phyloP scores from a whole-genome alignment of 345 rosid species.

The Excoecaria cochinchinensis region DNA sequence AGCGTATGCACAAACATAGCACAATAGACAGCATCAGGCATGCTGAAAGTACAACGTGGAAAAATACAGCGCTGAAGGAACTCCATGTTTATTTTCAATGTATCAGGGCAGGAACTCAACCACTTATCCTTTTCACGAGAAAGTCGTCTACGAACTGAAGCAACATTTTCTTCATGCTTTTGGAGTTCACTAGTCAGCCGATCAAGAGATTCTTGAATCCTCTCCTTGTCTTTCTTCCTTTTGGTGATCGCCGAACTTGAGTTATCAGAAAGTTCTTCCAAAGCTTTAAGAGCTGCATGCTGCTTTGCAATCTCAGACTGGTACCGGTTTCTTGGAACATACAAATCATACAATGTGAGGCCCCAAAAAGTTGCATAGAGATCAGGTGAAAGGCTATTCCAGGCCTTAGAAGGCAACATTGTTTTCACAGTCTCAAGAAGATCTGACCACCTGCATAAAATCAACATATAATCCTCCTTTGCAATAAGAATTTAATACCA shows the following conservation, averaged over 20 bases:
- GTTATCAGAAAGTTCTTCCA: slow-evolving; percentile 92
- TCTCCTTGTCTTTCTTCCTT: slow-evolving; percentile 98
- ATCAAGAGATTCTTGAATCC: slow-evolving; percentile 98
- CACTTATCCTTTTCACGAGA: slow-evolving; percentile 93
- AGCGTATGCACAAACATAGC: slow-evolving; percentile 98
- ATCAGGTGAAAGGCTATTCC: slow-evolving; percentile 99
- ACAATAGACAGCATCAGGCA: slow-evolving; percentile 99
- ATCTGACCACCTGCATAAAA: slow-evolving; percentile 82
- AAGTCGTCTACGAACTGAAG: slow-evolving; percentile 87
- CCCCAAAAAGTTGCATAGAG: slow-evolving; percentile 98
- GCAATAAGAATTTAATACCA: background rate
- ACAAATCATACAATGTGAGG: slow-evolving; percentile 91
- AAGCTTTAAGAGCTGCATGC: slow-evolving; percentile 89
- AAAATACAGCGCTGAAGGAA: slow-evolving; percentile 98
- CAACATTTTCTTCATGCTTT: slow-evolving; percentile 91
- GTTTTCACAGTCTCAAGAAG: slow-evolving; percentile 85
- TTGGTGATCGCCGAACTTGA: slow-evolving; percentile 92
- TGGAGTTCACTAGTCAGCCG: slow-evolving; percentile 77
- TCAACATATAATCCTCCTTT: background rate
- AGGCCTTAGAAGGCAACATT: slow-evolving; percentile 91
- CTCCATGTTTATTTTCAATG: slow-evolving; percentile 98
- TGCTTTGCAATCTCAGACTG: slow-evolving; percentile 95
- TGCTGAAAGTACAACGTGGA: slow-evolving; percentile 99
- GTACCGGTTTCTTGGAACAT: slow-evolving; percentile 91
- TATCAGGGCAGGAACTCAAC: slow-evolving; percentile 98